Conservation (phyloP, 768 basidiomycete species). For the Daedaleopsis sinensis region DNA sequence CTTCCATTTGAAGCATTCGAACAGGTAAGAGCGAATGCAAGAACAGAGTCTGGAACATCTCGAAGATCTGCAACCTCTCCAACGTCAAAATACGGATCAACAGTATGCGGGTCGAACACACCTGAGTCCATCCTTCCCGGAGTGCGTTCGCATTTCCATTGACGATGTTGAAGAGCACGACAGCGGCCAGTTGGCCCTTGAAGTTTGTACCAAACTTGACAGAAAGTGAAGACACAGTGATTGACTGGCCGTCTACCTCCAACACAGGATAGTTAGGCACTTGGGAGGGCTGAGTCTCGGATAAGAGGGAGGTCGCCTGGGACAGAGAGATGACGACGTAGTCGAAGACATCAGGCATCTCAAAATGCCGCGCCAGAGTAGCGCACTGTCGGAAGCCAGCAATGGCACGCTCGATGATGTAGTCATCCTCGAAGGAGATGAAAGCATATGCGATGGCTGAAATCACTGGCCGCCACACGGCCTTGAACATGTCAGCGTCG, state of each 20-base stretch:
- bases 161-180: conserved; percentile 96
- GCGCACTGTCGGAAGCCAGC: conserved; percentile 98
- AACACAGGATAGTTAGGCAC: conserved; percentile 88
- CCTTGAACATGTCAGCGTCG: conserved; percentile 91
- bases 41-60: conserved; percentile 98
- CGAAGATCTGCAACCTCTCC: conserved; percentile 75
- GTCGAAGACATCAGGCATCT: conserved; percentile 94
- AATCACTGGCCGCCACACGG: conserved; percentile 91
- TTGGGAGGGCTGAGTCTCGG: conserved; percentile 67
- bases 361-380: conserved; percentile 86
- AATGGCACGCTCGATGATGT: conserved; percentile 92
- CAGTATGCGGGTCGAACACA: conserved; percentile 34
- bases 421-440: conserved; percentile 95
- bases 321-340: conserved; percentile 93
- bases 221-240: conserved; percentile 91
- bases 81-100: background rate
- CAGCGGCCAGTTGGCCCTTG: conserved; percentile 93
- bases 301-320: conserved; percentile 85
- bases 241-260: conserved; percentile 84
- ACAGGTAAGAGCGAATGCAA: conserved; percentile 89
- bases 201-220: conserved; percentile 95
- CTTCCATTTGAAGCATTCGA: conserved; percentile 95
- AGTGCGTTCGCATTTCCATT: conserved; percentile 95
- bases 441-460: conserved; percentile 97
- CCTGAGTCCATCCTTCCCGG: conserved; percentile 93